Evolutionary conservation across 2,329 filamentous ascomycete species (phyloP).

Genomic region (Trichoderma semiorbis): DNA sequence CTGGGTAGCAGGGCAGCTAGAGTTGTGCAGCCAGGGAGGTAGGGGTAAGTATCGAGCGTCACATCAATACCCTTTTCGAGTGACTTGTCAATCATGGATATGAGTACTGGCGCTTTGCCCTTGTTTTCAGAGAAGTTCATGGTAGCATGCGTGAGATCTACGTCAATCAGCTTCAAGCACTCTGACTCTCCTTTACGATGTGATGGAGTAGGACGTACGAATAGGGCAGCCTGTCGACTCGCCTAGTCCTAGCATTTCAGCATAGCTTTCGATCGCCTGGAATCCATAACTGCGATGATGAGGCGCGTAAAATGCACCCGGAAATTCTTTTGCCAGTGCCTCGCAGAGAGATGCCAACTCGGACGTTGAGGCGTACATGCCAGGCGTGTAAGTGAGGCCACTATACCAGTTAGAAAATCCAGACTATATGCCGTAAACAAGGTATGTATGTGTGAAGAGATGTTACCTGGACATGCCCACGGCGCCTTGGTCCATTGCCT

Average conservation of each 20-base stretch:
- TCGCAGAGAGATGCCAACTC: conserved; percentile 25
- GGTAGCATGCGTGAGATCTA: conserved; percentile 26
- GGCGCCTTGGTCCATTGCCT: conserved; percentile 24
- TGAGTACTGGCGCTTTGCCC: conserved; percentile 22
- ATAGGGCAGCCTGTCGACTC: conserved; percentile 25
- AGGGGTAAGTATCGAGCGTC: conserved; percentile 26
- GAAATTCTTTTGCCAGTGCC: conserved; percentile 22
- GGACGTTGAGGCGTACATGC: conserved; percentile 28
- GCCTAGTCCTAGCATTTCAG: conserved; percentile 25
- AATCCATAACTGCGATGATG: conserved; percentile 27
- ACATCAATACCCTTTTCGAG: conserved; percentile 23
- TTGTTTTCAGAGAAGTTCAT: conserved; percentile 27
- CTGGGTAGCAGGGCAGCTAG: conserved; percentile 24
- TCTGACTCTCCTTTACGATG: background rate
- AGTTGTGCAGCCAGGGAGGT: conserved; percentile 26
- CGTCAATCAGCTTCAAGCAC: background rate
- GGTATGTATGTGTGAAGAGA: background rate
- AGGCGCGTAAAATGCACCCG: conserved; percentile 25
- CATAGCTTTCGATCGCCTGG: conserved; percentile 25
- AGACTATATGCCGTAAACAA: no score
- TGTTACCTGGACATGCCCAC: conserved; percentile 26
- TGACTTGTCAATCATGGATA: conserved; percentile 24
- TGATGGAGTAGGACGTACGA: conserved; percentile 17
- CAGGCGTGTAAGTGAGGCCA: conserved; percentile 26
- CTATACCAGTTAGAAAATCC: conserved; percentile 8